phyloP scores from a whole-genome alignment of 192 early-diverging fungal species.

The Dissophora globulifera region DNA sequence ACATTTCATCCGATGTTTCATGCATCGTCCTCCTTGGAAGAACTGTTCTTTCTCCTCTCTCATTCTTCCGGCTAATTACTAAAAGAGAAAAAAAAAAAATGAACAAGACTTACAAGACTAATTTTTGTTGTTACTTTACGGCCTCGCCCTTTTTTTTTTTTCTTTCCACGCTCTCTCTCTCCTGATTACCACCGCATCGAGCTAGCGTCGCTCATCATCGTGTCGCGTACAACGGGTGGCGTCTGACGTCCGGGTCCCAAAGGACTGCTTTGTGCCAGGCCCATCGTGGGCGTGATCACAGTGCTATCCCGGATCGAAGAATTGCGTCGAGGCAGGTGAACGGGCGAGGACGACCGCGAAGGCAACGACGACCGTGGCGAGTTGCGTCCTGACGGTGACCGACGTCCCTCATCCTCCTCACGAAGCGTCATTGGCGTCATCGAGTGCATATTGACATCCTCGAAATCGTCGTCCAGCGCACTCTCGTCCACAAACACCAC shows the following conservation, averaged over 20 bases:
- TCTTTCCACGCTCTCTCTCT: neutral
- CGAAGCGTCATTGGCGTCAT: conserved; percentile 48
- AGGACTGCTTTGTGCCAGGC: conserved; percentile 24
- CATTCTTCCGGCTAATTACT: too few relatives aligned
- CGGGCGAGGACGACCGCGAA: conserved; percentile 45
- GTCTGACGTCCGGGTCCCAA: conserved; percentile 16
- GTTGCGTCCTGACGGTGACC: conserved; percentile 43
- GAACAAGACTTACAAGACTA: too few relatives aligned
- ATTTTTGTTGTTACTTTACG: neutral
- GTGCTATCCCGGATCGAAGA: conserved; percentile 52
- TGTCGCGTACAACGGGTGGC: conserved; percentile 21
- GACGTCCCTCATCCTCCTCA: conserved; percentile 48
- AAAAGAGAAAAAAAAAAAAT: too few relatives aligned
- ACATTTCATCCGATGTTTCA: too few relatives aligned
- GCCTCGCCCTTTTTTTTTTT: neutral
- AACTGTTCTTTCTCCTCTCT: too few relatives aligned
- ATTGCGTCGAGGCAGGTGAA: conserved; percentile 43
- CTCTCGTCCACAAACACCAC: conserved; percentile 61
- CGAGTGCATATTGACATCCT: conserved; percentile 48
- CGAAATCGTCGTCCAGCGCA: conserved; percentile 47
- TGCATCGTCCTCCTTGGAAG: too few relatives aligned
- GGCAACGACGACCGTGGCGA: conserved; percentile 46
- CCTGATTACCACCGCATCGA: conserved; percentile 41
- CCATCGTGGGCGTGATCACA: conserved; percentile 17
- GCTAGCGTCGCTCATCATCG: conserved; percentile 43